A percentile compares a stretch with the other conserved stretches of the same genome.
These are phyloP conservation scores for Tolypocladium guangdongense DNA, from an alignment of 2,329 filamentous ascomycete genomes.

Conservation along the genomic window DNA sequence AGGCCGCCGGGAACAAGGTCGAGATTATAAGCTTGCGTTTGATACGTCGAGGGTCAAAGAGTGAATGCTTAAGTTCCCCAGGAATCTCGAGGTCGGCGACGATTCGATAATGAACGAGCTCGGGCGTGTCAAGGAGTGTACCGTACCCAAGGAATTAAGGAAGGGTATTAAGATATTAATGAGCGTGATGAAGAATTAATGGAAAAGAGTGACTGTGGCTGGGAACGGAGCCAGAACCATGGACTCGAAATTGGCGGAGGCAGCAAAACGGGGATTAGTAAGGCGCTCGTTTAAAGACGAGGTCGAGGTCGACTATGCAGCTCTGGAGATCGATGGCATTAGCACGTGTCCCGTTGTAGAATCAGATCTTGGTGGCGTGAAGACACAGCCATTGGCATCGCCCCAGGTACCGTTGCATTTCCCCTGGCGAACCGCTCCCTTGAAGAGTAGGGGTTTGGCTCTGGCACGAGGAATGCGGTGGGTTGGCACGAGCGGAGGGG, in stretches of 20 bases:
- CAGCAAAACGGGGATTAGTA: conserved; percentile 30
- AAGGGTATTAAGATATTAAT: conserved; percentile 47
- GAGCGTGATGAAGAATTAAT: conserved; percentile 41
- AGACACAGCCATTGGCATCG: conserved; percentile 7
- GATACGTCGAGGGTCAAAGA: conserved; percentile 27
- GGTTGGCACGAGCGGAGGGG: conserved; percentile 9
- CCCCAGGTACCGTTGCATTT: conserved; percentile 2
- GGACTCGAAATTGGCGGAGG: conserved; percentile 19
- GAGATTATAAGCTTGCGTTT: conserved; percentile 1
- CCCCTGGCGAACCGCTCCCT: conserved; percentile 16
- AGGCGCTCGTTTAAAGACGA: conserved; percentile 35
- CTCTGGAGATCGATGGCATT: conserved; percentile 26
- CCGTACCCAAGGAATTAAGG: conserved; percentile 30
- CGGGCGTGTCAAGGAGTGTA: conserved; percentile 22
- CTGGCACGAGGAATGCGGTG: conserved; percentile 15
- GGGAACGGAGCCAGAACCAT: conserved; percentile 35
- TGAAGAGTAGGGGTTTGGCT: conserved; percentile 12
- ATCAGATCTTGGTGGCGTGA: conserved; percentile 12
- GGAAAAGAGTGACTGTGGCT: conserved; percentile 48
- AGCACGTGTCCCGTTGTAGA: conserved; percentile 16
- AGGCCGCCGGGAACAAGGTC: conserved; percentile 4
- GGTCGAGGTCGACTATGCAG: conserved; percentile 26
- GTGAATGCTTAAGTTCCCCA: conserved; percentile 38
- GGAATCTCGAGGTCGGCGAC: conserved; percentile 36
- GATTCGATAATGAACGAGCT: conserved; percentile 26